phyloP scores from a whole-genome alignment of 2,329 filamentous ascomycete species.

The Onygenales sp. region DNA sequence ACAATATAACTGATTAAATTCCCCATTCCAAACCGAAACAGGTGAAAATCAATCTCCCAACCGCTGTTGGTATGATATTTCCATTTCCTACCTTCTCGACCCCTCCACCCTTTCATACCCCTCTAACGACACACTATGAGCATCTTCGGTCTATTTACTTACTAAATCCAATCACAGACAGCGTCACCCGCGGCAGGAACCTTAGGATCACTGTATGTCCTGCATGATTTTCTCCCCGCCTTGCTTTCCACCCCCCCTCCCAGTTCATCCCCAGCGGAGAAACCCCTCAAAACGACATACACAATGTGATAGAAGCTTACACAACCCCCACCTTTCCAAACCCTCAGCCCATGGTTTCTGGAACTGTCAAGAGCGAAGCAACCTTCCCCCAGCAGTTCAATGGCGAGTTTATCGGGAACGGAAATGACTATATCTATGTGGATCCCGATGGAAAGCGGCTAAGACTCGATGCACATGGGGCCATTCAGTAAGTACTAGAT shows the following conservation, averaged over 20 bases:
- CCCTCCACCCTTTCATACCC: not conserved
- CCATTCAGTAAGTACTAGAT: conserved; percentile 31
- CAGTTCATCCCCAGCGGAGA: no score
- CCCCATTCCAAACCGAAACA: conserved; percentile 7
- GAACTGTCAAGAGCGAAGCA: conserved; percentile 26
- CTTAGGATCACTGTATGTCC: conserved; percentile 29
- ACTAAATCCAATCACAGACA: conserved; percentile 18
- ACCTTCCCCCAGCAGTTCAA: conserved; percentile 28
- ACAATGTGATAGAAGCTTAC: not conserved
- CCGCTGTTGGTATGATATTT: conserved; percentile 21
- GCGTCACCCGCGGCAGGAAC: conserved; percentile 23
- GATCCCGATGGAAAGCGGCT: conserved; percentile 31
- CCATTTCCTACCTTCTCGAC: not conserved
- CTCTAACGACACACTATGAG: not conserved
- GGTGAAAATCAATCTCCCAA: conserved; percentile 22
- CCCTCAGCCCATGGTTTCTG: conserved; percentile 28
- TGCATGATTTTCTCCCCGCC: not conserved
- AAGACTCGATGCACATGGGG: conserved; percentile 31
- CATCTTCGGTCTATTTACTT: not conserved
- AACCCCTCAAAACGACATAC: not conserved
- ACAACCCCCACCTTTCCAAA: not conserved
- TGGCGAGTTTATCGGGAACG: conserved; percentile 27
- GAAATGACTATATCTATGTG: conserved; percentile 34
- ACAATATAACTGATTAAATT: not conserved
- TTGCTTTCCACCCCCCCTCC: not conserved